These are phyloP conservation scores for Albugo candida DNA, from an alignment of 352 stramenopile genomes.

Conservation along the genomic window DNA sequence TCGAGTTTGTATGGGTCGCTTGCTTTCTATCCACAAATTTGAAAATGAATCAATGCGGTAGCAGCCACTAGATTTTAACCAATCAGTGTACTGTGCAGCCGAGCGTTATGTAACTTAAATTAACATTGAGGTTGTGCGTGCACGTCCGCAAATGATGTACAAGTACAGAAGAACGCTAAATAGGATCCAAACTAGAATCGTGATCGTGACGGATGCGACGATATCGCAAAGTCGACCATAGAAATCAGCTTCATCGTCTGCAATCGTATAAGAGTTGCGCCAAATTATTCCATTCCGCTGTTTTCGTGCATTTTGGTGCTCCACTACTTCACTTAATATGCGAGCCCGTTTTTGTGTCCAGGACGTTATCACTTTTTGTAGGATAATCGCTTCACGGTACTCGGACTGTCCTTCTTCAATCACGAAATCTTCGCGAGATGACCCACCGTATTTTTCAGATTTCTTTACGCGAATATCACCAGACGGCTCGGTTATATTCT, in stretches of 20 bases:
- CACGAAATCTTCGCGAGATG: constrained; percentile 14
- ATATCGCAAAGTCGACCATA: too few relatives aligned
- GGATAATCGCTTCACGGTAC: not conserved
- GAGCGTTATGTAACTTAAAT: not conserved
- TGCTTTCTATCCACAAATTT: not conserved
- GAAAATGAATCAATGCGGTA: not conserved
- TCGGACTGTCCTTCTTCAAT: constrained; percentile 5
- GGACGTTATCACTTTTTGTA: constrained; percentile 14
- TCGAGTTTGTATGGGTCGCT: not conserved
- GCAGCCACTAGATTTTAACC: not conserved
- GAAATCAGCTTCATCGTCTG: too few relatives aligned
- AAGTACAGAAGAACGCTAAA: too few relatives aligned
- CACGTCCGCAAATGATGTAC: too few relatives aligned
- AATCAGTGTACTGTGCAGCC: too few relatives aligned
- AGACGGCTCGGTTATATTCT: constrained; percentile 11
- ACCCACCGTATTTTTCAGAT: constrained; percentile 4
- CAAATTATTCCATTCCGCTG: too few relatives aligned
- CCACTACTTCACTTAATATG: too few relatives aligned
- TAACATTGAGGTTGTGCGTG: too few relatives aligned
- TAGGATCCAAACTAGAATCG: too few relatives aligned
- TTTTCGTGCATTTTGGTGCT: too few relatives aligned
- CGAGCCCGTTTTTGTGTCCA: constrained; percentile 15
- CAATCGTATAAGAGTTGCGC: too few relatives aligned
- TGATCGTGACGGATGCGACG: too few relatives aligned
- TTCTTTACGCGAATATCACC: constrained; percentile 9